Evolutionary conservation across 495 filamentous ascomycete genomes (phyloP).

Genomic region (Xylaria cubensis): DNA sequence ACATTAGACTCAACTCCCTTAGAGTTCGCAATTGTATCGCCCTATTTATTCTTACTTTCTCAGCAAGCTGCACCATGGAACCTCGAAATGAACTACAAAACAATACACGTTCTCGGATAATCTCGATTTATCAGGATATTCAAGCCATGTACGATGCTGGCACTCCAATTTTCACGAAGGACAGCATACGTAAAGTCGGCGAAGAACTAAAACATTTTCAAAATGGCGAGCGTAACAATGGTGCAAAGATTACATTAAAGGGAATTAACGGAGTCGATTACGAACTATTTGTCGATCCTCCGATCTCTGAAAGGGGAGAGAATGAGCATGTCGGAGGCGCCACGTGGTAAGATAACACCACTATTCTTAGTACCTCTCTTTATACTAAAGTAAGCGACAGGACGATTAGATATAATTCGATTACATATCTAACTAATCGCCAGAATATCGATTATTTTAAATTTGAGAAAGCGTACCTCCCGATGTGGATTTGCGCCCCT

Average conservation of each 20-base stretch:
- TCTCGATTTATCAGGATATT: slow-evolving; percentile 27
- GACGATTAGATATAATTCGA: slow-evolving; percentile 19
- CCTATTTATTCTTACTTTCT: slow-evolving; percentile 9
- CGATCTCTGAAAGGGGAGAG: slow-evolving; percentile 14
- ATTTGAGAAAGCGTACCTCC: slow-evolving; percentile 24
- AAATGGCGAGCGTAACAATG: slow-evolving; percentile 19
- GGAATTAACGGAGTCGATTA: slow-evolving; percentile 28
- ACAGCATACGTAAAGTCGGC: slow-evolving; percentile 25
- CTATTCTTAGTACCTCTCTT: slow-evolving; percentile 15
- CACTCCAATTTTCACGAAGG: slow-evolving; percentile 9
- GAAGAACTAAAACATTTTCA: slow-evolving; percentile 26
- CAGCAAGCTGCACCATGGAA: slow-evolving; percentile 16
- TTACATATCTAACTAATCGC: slow-evolving; percentile 16
- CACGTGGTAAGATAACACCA: slow-evolving; percentile 25
- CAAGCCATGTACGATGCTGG: slow-evolving; percentile 21
- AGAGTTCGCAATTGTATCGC: background rate
- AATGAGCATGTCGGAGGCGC: slow-evolving; percentile 23
- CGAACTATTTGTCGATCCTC: slow-evolving; percentile 22
- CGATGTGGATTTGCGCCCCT: slow-evolving; percentile 25
- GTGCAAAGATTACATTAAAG: slow-evolving; percentile 21
- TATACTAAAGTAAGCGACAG: slow-evolving; percentile 25
- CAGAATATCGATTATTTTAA: slow-evolving; percentile 12
- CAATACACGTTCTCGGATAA: slow-evolving; percentile 9
- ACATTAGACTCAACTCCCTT: no score
- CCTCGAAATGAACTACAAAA: background rate